Evolutionary conservation across 192 early-diverging fungal genomes (phyloP).

Genomic region (Coemansia guatemalensis): DNA sequence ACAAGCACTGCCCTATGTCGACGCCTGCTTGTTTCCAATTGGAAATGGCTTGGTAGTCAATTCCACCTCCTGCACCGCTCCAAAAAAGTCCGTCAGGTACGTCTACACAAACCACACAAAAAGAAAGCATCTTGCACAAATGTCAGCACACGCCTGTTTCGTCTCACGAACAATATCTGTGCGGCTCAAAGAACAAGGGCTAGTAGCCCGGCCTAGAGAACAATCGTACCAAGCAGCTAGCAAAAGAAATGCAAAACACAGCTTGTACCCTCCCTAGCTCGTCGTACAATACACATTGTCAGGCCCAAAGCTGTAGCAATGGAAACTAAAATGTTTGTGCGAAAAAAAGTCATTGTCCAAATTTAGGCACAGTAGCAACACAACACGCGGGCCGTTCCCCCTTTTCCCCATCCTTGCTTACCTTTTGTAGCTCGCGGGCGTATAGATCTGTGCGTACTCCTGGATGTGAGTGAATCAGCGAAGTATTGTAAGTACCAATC

Average conservation of each 20-base stretch:
- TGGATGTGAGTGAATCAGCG: conserved; percentile 76
- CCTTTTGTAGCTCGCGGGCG: conserved; percentile 72
- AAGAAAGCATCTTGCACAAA: background rate
- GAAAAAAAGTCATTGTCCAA: background rate
- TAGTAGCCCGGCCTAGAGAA: background rate
- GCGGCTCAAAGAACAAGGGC: background rate
- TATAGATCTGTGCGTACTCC: conserved; percentile 87
- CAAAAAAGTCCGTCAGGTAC: conserved; percentile 93
- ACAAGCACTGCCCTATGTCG: background rate
- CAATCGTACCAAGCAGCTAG: background rate
- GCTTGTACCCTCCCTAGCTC: background rate
- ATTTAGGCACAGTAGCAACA: background rate
- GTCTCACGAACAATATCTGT: background rate
- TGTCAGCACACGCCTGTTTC: background rate
- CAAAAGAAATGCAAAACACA: background rate
- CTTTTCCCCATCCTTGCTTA: conserved; percentile 60
- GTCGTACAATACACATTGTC: background rate
- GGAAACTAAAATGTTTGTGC: no score
- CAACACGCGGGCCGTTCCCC: conserved; percentile 22
- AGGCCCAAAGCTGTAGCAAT: no score
- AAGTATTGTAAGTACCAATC: conserved; percentile 70
- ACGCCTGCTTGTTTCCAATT: conserved; percentile 18
- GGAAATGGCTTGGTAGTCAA: conserved; percentile 61
- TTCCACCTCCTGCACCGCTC: conserved; percentile 89
- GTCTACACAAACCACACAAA: conserved; percentile 51